Evolutionary conservation across 768 basidiomycete species (phyloP).

Genomic region (Russula emetica): DNA sequence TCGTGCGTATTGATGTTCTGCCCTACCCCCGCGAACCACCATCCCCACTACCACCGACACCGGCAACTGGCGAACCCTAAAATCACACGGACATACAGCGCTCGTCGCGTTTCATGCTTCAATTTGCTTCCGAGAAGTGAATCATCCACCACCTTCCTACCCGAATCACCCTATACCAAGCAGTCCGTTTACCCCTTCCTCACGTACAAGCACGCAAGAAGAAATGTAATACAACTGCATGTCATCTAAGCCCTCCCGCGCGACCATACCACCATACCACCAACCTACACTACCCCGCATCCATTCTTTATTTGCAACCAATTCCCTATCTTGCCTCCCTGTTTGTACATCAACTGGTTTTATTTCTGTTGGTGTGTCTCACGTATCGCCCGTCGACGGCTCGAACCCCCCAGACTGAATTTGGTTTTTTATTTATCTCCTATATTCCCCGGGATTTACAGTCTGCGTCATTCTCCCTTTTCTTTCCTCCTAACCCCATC

Average conservation of each 20-base stretch:
- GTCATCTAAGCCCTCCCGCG: background rate
- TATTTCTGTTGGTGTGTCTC: background rate
- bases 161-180: background rate
- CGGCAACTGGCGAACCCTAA: background rate
- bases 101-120: background rate
- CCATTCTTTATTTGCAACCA: conserved; percentile 1
- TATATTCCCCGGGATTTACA: background rate
- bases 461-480: background rate
- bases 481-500: too few species aligned
- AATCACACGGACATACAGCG: background rate
- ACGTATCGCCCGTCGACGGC: background rate
- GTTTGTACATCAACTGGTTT: background rate
- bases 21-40: conserved; percentile 8
- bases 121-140: background rate
- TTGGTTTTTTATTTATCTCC: background rate
- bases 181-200: background rate
- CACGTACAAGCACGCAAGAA: background rate
- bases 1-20: conserved; percentile 21
- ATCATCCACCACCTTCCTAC: background rate
- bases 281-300: background rate
- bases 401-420: background rate
- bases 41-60: background rate
- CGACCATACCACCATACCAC: background rate
- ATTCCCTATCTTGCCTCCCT: background rate
- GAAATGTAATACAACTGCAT: background rate